phyloP scores from a whole-genome alignment of 1,139 yeast genomes.

The Candida labiduridarum region DNA sequence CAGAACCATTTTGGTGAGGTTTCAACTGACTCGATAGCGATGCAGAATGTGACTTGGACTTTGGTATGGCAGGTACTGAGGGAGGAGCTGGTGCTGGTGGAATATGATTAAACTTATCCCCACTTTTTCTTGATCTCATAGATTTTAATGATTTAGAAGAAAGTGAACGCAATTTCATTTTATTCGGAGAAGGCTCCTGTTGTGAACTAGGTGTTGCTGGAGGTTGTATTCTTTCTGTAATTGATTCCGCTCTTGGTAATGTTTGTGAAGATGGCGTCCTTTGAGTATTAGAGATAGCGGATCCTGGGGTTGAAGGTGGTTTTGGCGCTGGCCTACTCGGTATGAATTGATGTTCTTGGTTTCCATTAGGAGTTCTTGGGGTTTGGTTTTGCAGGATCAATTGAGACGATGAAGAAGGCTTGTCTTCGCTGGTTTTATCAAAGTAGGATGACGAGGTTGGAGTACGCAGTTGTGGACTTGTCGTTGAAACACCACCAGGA shows the following conservation, averaged over 20 bases:
- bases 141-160: constrained; percentile 45
- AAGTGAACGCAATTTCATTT: constrained; percentile 31
- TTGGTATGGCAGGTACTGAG: constrained; percentile 34
- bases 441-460: constrained; percentile 15
- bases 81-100: constrained; percentile 24
- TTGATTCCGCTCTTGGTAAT: not conserved
- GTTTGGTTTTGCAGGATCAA: constrained; percentile 21
- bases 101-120: constrained; percentile 19
- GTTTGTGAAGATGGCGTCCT: constrained; percentile 8
- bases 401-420: not conserved
- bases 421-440: constrained; percentile 3
- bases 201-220: constrained; percentile 6
- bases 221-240: constrained; percentile 6
- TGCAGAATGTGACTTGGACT: constrained; percentile 46
- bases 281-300: constrained; percentile 7
- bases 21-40: constrained; percentile 30
- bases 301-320: constrained; percentile 34
- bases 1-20: constrained; percentile 27
- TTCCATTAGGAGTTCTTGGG: constrained; percentile 27
- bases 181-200: constrained; percentile 14
- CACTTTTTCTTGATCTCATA: constrained; percentile 26
- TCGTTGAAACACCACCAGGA: constrained; percentile 20
- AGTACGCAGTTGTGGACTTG: constrained; percentile 17
- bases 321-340: constrained; percentile 74
- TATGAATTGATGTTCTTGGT: constrained; percentile 52